phyloP scores from a whole-genome alignment of 202 grass and related monocot genomes.

The Schoenoplectus triqueter region DNA sequence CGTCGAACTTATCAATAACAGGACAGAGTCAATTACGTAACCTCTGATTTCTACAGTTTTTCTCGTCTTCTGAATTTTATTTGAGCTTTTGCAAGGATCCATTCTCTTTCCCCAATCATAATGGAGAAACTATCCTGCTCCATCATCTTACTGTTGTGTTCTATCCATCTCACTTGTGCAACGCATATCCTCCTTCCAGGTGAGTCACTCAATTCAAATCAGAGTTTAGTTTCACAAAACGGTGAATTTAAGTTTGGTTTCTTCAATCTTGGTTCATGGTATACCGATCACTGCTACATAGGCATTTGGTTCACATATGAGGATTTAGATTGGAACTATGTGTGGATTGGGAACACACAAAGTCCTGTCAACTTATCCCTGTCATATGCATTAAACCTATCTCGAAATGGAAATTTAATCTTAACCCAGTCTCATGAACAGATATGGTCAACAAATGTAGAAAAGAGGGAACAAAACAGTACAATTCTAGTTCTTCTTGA shows the following conservation, averaged over 20 bases:
- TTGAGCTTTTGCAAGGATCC: background rate
- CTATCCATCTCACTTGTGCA: background rate
- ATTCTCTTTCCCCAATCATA: background rate
- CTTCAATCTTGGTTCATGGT: background rate
- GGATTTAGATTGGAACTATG: slow-evolving; percentile 8
- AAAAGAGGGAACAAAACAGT: background rate
- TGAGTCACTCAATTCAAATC: slow-evolving; percentile 33
- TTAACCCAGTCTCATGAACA: slow-evolving; percentile 15
- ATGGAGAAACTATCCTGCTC: background rate
- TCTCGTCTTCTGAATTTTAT: background rate
- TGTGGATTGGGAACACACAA: slow-evolving; percentile 27
- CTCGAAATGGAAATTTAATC: slow-evolving; percentile 15
- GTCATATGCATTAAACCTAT: slow-evolving; percentile 4
- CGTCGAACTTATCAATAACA: background rate
- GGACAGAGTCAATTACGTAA: background rate
- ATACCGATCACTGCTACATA: background rate
- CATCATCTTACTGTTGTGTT: background rate
- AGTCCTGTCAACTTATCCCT: slow-evolving; percentile 10
- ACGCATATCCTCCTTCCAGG: slow-evolving; percentile 36
- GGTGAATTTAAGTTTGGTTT: slow-evolving; percentile 35
- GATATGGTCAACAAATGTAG: slow-evolving; percentile 33
- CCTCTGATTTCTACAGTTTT: background rate
- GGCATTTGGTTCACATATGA: background rate
- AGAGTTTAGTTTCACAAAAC: slow-evolving; percentile 32
- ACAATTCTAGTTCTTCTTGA: slow-evolving; percentile 43